Evolutionary conservation across 257 asterid species (phyloP).

Genomic region (Scutellaria minor): DNA sequence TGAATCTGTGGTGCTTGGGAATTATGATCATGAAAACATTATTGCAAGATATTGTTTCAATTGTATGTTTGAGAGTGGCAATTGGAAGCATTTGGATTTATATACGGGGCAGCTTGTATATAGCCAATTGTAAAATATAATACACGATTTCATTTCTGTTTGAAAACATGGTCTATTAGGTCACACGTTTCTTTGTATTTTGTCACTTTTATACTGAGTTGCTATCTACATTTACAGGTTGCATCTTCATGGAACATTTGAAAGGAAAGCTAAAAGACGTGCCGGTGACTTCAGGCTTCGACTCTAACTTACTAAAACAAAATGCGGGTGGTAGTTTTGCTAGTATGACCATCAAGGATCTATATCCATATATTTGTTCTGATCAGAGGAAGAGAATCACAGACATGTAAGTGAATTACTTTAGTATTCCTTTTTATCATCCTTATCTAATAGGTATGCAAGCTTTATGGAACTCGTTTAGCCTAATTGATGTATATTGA

Average conservation of each 20-base stretch:
- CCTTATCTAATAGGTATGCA: neutral
- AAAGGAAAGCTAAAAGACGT: conserved; percentile 47
- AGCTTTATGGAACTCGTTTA: neutral
- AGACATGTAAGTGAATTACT: conserved; percentile 51
- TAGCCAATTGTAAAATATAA: neutral
- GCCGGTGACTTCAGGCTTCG: conserved; percentile 35
- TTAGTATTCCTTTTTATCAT: neutral
- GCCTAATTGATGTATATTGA: too few species aligned
- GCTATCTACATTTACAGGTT: conserved; percentile 40
- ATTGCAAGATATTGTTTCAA: neutral
- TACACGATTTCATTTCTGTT: neutral
- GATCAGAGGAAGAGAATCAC: conserved; percentile 48
- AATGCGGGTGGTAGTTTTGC: conserved; percentile 42
- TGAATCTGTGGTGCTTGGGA: neutral
- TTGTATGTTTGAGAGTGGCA: conserved; percentile 20
- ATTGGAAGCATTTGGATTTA: neutral
- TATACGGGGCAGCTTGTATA: neutral
- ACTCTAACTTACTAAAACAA: conserved; percentile 46
- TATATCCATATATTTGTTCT: conserved; percentile 48
- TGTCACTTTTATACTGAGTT: too few species aligned
- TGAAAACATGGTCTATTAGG: neutral
- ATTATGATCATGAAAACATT: neutral
- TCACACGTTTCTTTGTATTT: too few species aligned
- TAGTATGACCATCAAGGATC: conserved; percentile 49
- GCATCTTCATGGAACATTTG: conserved; percentile 49